Evolutionary conservation across 2,329 filamentous ascomycete species (phyloP), one percentile per base, ranked within the genome.

Genomic region (Ampelomyces quisqualis): DNA sequence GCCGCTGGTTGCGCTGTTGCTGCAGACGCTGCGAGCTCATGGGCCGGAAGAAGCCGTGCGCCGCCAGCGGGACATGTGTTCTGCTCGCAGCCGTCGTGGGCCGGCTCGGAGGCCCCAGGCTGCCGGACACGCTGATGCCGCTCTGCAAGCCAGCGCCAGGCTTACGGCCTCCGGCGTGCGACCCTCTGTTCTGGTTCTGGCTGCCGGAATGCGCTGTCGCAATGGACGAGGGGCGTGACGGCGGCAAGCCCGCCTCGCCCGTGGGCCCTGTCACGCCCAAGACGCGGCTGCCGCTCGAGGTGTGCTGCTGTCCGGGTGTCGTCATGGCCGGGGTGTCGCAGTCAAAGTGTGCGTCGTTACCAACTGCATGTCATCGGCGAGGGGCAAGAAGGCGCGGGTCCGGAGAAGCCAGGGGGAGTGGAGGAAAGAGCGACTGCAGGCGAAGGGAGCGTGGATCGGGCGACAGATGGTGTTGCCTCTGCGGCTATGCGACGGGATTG

Each of bases 1-100:
- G 77, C 32, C 74, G 74, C 53, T 75, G 80, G 49, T 84, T 83
- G 66, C 91, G 79, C 70, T 97, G 93, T 39, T 90, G 90, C 70
- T 97, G 91, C 35, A 97, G 75, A 65, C 89, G 86, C 67, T 95
- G 90, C 17, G 91, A 95, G 71, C 90, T 97, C 89, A 98, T 95
- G 26, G 93, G 93, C 15, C 85, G 86, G 64, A 95, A 95, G 73
- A 98, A 97, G 38, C 88, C 91, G 61, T 91, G 86, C 11, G 89
- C 90, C 2, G 89, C 85, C 38, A 98, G 74, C 1, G 93, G 90
- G 14, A 95, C 90, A 74, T 98, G 93, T 28, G 88, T 93, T 60
- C 85, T 81, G 64, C 85, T 90, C 31, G 85, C 77, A 28, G 87
- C 77, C 52, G 84, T 91, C 11, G 75, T 77, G 38, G 75, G 85